Evolutionary conservation across 2,329 filamentous ascomycete species (phyloP).

Genomic region (Aspergillaceae sp.): DNA sequence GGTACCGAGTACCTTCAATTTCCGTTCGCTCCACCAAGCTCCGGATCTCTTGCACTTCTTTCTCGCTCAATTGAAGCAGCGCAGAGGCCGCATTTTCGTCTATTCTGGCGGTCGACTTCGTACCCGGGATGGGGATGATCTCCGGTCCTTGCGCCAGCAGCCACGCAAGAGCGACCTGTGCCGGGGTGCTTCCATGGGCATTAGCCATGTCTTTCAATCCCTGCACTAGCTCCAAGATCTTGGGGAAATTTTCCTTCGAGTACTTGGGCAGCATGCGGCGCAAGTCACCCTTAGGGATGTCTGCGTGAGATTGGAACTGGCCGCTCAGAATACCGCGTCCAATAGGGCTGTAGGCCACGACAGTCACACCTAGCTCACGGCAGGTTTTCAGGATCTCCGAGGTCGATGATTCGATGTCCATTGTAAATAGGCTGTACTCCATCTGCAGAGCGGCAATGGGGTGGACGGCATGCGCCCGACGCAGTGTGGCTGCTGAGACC

Average conservation of each 20-base stretch:
- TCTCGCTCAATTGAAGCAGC: constrained; percentile 6
- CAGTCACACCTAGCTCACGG: constrained; percentile 39
- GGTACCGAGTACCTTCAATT: too few species aligned
- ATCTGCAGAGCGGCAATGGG: constrained; percentile 41
- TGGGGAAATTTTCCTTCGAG: constrained; percentile 44
- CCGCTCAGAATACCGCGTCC: constrained; percentile 29
- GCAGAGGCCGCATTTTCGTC: constrained; percentile 34
- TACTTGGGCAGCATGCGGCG: constrained; percentile 43
- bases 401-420: constrained; percentile 35
- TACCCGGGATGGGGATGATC: constrained; percentile 53
- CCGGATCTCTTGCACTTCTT: too few species aligned
- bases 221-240: constrained; percentile 49
- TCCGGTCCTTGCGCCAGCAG: constrained; percentile 52
- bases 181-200: constrained; percentile 46
- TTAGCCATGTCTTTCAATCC: constrained; percentile 42
- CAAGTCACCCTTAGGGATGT: constrained; percentile 38
- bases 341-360: constrained; percentile 35
- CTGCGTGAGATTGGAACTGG: constrained; percentile 28
- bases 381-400: constrained; percentile 36
- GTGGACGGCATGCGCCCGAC: constrained; percentile 37
- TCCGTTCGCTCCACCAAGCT: too few species aligned
- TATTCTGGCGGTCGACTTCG: constrained; percentile 39
- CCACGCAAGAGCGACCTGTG: constrained; percentile 57
- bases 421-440: constrained; percentile 39
- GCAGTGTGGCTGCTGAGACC: constrained; percentile 37